phyloP scores from a whole-genome alignment of 495 filamentous ascomycete species.

The Mycothermus thermophilus region DNA sequence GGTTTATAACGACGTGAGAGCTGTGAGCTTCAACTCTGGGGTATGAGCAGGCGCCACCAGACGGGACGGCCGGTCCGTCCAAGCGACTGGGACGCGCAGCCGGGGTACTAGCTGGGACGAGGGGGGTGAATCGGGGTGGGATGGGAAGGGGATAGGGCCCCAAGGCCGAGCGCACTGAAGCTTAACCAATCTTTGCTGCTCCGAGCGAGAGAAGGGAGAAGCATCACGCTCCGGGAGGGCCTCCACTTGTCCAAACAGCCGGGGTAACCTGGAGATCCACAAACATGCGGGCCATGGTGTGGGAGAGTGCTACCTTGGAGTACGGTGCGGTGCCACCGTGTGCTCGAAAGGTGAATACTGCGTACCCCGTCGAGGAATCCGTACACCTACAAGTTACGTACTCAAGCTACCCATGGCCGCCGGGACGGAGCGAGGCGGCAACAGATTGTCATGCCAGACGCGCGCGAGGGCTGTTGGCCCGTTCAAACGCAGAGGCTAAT shows the following conservation, averaged over 20 bases:
- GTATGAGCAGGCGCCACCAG: slow-evolving; percentile 5
- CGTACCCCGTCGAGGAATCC: no score
- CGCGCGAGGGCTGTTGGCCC: slow-evolving; percentile 7
- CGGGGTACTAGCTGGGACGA: background rate
- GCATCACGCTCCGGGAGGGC: slow-evolving; percentile 6
- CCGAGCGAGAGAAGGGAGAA: no score
- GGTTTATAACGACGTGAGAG: slow-evolving; percentile 12
- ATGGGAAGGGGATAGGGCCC: slow-evolving; percentile 2
- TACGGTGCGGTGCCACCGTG: no score
- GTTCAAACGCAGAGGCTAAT: slow-evolving; percentile 16
- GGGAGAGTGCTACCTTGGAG: no score
- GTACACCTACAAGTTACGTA: no score
- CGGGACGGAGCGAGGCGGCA: slow-evolving; percentile 12
- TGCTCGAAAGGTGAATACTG: no score
- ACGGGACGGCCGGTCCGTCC: slow-evolving; percentile 18
- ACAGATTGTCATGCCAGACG: slow-evolving; percentile 15
- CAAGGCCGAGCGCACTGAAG: slow-evolving; percentile 8
- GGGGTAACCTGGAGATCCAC: background rate
- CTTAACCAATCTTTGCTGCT: slow-evolving; percentile 14
- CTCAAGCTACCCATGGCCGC: no score
- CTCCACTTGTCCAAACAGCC: slow-evolving; percentile 18
- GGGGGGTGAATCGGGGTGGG: slow-evolving; percentile 1
- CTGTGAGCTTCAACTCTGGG: slow-evolving; percentile 3
- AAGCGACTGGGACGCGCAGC: slow-evolving; percentile 6
- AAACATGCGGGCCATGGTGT: no score